Percentiles rank a stretch among this genome's conserved stretches.
phyloP scores from a whole-genome alignment of 1,284 basidiomycete species.

The Leccinum subspadiceum region DNA sequence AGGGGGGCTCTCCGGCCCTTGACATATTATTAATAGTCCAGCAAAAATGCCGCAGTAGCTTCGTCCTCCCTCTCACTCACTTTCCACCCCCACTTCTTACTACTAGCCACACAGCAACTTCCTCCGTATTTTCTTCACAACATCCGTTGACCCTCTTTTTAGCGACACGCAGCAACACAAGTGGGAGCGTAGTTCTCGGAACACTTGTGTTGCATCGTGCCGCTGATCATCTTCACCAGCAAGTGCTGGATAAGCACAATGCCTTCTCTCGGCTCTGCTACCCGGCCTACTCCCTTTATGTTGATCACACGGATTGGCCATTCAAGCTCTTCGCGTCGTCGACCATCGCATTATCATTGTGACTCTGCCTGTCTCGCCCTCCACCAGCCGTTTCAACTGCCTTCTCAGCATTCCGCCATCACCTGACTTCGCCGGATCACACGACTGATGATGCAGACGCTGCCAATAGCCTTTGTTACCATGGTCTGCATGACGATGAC shows the following conservation, averaged over 20 bases:
- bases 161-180: conserved; percentile 27
- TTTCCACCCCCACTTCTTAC: background rate
- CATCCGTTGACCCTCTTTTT: background rate
- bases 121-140: background rate
- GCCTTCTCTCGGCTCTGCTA: background rate
- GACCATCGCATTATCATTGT: background rate
- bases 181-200: conserved; percentile 51
- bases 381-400: background rate
- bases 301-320: background rate
- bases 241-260: background rate
- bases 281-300: background rate
- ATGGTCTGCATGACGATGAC: background rate
- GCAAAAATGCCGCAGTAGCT: conserved; percentile 33
- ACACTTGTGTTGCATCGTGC: conserved; percentile 37
- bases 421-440: conserved; percentile 7
- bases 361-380: background rate
- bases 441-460: background rate
- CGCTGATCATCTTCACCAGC: background rate
- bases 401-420: conserved; percentile 6
- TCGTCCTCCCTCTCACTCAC: background rate
- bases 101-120: background rate
- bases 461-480: background rate
- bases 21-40: background rate
- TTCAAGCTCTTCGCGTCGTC: background rate
- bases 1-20: background rate